These are phyloP conservation scores for Starmerella cellae DNA, from an alignment of 805 yeast genomes.

Conservation along the genomic window DNA sequence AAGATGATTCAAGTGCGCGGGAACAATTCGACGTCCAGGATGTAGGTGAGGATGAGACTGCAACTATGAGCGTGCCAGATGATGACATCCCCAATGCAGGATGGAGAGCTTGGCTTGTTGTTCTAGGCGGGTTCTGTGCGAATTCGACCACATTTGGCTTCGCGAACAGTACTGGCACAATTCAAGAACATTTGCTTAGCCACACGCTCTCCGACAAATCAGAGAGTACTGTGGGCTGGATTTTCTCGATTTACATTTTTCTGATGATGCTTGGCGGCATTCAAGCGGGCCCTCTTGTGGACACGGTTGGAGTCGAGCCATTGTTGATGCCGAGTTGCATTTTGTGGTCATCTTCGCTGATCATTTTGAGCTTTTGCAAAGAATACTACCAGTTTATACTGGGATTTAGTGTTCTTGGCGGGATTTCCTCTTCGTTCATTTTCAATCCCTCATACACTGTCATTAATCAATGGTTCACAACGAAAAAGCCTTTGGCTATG, in stretches of 20 bases:
- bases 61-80: too few relatives aligned
- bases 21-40: too few relatives aligned
- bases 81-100: too few relatives aligned
- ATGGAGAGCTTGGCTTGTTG: background rate
- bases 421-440: constrained; percentile 31
- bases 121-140: constrained; percentile 39
- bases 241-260: constrained; percentile 36
- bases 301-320: constrained; percentile 37
- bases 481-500: constrained; percentile 43
- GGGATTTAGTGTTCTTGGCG: constrained; percentile 40
- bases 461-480: constrained; percentile 47
- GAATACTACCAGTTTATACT: constrained; percentile 46
- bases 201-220: constrained; percentile 29
- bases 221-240: constrained; percentile 50
- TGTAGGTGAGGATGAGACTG: too few relatives aligned
- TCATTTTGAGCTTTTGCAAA: constrained; percentile 39
- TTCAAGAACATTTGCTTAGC: constrained; percentile 46
- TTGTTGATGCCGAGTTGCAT: constrained; percentile 36
- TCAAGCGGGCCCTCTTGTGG: constrained; percentile 42
- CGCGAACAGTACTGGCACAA: constrained; percentile 52
- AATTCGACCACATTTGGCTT: constrained; percentile 48
- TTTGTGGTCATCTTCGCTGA: constrained; percentile 35
- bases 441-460: constrained; percentile 43
- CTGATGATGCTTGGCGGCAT: constrained; percentile 33
- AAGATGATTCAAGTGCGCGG: too few relatives aligned